A percentile compares a stretch with the other conserved stretches of the same genome.
phyloP scores from a whole-genome alignment of 163 green algal genomes.

The Chlorella variabilis region DNA sequence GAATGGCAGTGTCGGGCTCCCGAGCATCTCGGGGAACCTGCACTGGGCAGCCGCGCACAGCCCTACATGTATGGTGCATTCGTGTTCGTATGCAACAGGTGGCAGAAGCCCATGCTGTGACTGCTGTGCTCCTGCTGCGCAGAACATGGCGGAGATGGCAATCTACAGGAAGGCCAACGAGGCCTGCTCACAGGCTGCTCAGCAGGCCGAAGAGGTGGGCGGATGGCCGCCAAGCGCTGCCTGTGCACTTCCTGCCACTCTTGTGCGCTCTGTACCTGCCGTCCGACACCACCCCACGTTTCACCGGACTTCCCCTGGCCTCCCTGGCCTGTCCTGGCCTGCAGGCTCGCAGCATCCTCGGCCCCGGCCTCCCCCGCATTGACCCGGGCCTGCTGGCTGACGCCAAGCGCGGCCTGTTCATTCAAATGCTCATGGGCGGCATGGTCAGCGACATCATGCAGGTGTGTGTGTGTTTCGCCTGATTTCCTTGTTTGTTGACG shows the following conservation, averaged over 20 bases:
- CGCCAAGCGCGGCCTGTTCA: conserved; percentile 4
- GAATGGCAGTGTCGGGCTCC: too few relatives aligned
- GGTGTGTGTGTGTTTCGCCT: too few relatives aligned
- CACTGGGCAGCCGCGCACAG: too few relatives aligned
- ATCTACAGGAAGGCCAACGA: conserved; percentile 12
- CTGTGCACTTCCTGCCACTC: neutral
- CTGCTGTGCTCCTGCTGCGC: neutral
- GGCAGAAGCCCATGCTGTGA: too few relatives aligned
- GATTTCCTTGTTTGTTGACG: too few relatives aligned
- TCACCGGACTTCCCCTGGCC: too few relatives aligned
- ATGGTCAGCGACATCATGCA: neutral
- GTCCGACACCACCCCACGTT: too few relatives aligned
- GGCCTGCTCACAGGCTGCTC: neutral
- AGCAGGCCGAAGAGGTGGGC: neutral
- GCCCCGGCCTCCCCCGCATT: conserved; percentile 5
- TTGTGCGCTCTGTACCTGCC: neutral
- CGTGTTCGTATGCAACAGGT: too few relatives aligned
- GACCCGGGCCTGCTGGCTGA: neutral
- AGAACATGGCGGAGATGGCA: conserved; percentile 2
- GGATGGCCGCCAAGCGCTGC: neutral
- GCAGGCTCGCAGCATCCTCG: conserved; percentile 25
- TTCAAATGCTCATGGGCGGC: neutral
- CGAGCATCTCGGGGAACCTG: neutral
- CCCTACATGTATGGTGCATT: too few relatives aligned
- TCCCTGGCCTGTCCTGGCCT: too few relatives aligned